Evolutionary conservation across 2,329 filamentous ascomycete genomes (phyloP).

Genomic region (Fragosphaeria purpurea): DNA sequence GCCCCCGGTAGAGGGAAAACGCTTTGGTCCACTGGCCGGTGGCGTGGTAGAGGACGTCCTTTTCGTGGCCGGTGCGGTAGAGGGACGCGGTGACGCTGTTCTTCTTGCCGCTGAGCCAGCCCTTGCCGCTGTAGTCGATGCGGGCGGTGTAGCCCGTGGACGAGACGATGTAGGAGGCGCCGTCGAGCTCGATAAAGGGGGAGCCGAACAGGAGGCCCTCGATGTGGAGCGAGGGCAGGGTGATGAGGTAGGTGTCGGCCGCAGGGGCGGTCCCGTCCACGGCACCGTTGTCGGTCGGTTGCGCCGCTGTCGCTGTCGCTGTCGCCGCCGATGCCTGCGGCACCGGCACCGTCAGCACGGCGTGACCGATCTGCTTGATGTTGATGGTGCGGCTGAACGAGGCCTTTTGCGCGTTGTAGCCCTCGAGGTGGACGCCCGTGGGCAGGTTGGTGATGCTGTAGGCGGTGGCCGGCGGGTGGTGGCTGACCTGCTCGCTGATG

Average conservation of each 20-base stretch:
- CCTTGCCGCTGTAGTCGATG: slow-evolving; percentile 87
- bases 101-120: slow-evolving; percentile 93
- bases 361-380: slow-evolving; percentile 90
- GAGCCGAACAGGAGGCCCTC: slow-evolving; percentile 80
- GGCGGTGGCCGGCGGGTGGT: slow-evolving; percentile 90
- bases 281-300: too few relatives aligned
- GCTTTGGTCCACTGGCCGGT: slow-evolving; percentile 84
- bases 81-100: slow-evolving; percentile 74
- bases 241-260: slow-evolving; percentile 77
- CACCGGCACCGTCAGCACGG: slow-evolving; percentile 62
- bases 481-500: slow-evolving; percentile 87
- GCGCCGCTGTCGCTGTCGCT: not conserved
- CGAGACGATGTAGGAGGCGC: slow-evolving; percentile 73
- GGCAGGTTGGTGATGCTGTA: slow-evolving; percentile 85
- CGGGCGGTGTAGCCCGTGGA: slow-evolving; percentile 79
- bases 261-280: not conserved
- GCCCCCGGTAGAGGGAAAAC: slow-evolving; percentile 66
- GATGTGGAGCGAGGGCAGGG: slow-evolving; percentile 82
- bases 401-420: slow-evolving; percentile 94
- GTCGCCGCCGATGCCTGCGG: slow-evolving; percentile 15
- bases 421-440: slow-evolving; percentile 68
- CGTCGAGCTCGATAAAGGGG: slow-evolving; percentile 86
- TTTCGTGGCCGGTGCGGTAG: slow-evolving; percentile 60
- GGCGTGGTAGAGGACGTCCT: slow-evolving; percentile 67
- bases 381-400: slow-evolving; percentile 90